Conservation (phyloP, 257 asterid species). For the Petunia secreta region DNA sequence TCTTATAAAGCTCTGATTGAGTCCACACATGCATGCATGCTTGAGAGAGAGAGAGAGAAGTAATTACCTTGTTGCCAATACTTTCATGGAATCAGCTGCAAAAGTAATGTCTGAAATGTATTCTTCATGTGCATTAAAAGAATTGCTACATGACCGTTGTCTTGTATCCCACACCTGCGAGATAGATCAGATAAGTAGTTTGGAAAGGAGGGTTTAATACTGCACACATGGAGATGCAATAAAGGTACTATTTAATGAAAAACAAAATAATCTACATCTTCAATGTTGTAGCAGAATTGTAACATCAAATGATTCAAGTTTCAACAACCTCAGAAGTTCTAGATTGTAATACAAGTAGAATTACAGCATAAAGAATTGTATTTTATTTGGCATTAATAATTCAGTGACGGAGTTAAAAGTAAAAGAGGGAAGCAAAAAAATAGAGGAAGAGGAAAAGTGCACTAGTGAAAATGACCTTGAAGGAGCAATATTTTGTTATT, state of each 20-base stretch:
- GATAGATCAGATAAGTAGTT: constrained; percentile 14
- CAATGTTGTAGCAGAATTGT: not conserved
- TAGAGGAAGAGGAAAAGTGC: too few species aligned
- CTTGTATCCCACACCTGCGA: constrained; percentile 90
- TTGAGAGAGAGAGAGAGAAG: not conserved
- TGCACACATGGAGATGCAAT: constrained; percentile 13
- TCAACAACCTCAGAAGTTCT: not conserved
- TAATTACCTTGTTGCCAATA: constrained; percentile 74
- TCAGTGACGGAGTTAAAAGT: not conserved
- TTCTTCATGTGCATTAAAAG: constrained; percentile 76
- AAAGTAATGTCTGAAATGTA: constrained; percentile 86
- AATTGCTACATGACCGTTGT: constrained; percentile 76
- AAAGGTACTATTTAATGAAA: not conserved
- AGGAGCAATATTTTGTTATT: not conserved
- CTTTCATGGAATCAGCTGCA: constrained; percentile 77
- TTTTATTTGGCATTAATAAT: not conserved
- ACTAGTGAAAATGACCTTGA: not conserved
- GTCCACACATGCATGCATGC: too few species aligned
- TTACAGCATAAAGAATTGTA: not conserved
- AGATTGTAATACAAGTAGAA: not conserved
- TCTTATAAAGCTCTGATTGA: too few species aligned
- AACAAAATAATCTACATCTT: not conserved
- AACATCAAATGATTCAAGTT: constrained; percentile 6
- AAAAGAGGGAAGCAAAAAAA: not conserved
- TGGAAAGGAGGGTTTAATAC: constrained; percentile 18